Base-by-base conservation (phyloP, 805 yeast genomes). In the Hanseniaspora singularis region DNA sequence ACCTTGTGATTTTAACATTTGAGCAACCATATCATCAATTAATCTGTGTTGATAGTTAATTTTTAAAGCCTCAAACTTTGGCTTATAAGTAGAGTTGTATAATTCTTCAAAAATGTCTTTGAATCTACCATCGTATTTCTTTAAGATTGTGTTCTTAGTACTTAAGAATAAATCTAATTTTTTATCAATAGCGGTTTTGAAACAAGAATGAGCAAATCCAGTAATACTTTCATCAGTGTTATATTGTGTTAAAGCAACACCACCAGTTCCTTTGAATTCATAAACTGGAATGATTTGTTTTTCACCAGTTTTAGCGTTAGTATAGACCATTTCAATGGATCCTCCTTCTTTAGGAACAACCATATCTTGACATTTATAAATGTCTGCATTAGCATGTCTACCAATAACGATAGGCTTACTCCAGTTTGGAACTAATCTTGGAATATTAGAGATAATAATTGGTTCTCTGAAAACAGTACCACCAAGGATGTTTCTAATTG, bases 401-500 rank as follows among this genome's bases (percentile, higher is more conserved):
- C 92, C 92, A 55, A 82, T 82, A 46, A 82, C 77, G 57, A 82
- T 82, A 51, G 89, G 89, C 58, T 81, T 73, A 58, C 79, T 77
- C 92, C 92, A 82, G 30, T 78, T 76, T 27, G 86, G 85, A 34
- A 82, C 77, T 49, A 82, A 66, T 58, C 92, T 69, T 49, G 92
- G 92, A 44, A 82, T 75, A 60, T 79, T 76, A 37, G 81, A 79
- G 53, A 82, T 81, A 49, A 82, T 81, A 59, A 82, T 82, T 47
- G 88, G 85, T 60, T 82, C 92, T 64, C 92, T 74, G 65, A 82
- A 82, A 27, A 82, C 89, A 19, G 92, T 82, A 55, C 92, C 92
- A 30, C 83, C 84, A 52, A 82, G 64, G 47, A 81, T 80, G 63
- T 82, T 82, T 68, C 92, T 73, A 55, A 82, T 79, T 26, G 92